phyloP scores from a whole-genome alignment of 345 rosid species.

The Gossypium raimondii region DNA sequence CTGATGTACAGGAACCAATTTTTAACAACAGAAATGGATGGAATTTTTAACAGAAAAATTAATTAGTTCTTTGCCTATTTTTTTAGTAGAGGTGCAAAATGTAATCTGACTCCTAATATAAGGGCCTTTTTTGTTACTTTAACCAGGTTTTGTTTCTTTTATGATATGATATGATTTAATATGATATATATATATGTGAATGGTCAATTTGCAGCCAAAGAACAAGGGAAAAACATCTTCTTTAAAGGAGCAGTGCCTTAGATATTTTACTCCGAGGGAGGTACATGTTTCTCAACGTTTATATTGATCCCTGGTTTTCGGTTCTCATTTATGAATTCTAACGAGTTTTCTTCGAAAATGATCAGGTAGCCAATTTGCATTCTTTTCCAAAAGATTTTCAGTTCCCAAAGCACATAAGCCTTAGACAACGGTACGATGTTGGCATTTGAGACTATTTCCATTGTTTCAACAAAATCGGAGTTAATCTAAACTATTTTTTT shows the following conservation, averaged over 20 bases:
- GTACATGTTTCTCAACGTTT: conserved; percentile 24
- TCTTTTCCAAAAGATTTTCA: conserved; percentile 78
- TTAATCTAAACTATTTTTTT: background rate
- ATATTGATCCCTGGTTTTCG: background rate
- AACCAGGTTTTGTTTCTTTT: background rate
- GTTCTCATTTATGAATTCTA: conserved; percentile 9
- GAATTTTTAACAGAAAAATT: too few relatives aligned
- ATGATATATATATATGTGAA: background rate
- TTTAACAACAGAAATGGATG: too few relatives aligned
- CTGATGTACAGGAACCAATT: too few relatives aligned
- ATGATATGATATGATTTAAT: background rate
- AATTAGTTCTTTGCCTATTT: too few relatives aligned
- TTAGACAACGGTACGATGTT: conserved; percentile 59
- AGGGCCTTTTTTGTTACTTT: too few relatives aligned
- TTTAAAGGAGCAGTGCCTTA: conserved; percentile 64
- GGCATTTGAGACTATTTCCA: background rate
- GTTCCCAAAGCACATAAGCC: conserved; percentile 66
- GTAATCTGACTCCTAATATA: too few relatives aligned
- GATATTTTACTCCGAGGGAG: conserved; percentile 95
- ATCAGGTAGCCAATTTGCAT: conserved; percentile 87
- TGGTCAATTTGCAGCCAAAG: conserved; percentile 48
- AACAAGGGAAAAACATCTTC: conserved; percentile 53
- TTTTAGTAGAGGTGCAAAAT: too few relatives aligned
- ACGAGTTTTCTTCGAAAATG: conserved; percentile 1
- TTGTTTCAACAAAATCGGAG: background rate